A percentile compares a stretch with the other conserved stretches of the same genome.
Conservation (phyloP, 2,329 filamentous ascomycete genomes). For the Ophiostoma novo-ulmi region DNA sequence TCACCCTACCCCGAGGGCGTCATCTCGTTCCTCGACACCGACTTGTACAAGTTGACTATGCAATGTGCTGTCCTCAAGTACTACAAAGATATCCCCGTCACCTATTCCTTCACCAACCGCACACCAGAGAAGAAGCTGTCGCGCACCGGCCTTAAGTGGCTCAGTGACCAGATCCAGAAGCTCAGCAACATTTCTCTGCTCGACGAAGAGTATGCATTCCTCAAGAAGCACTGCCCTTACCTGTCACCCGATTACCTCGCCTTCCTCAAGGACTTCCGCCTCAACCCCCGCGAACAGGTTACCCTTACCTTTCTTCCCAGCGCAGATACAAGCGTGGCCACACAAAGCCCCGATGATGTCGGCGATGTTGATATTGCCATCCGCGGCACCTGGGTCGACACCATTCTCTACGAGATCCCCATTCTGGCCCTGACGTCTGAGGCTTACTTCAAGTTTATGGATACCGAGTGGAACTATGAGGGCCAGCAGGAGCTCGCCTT, state of each 20-base stretch:
- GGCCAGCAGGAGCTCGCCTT: conserved; percentile 82
- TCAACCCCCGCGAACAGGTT: conserved; percentile 77
- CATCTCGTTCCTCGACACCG: conserved; percentile 76
- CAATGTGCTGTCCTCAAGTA: conserved; percentile 94
- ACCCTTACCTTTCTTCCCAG: conserved; percentile 59
- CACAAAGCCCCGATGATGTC: conserved; percentile 40
- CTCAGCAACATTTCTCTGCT: conserved; percentile 77
- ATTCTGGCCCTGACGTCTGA: conserved; percentile 87
- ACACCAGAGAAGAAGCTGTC: conserved; percentile 91
- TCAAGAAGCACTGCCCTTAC: conserved; percentile 75
- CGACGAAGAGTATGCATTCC: conserved; percentile 71
- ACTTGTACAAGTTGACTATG: conserved; percentile 97
- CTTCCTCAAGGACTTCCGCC: conserved; percentile 75
- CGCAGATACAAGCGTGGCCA: conserved; percentile 49
- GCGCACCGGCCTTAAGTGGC: conserved; percentile 76
- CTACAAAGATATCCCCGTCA: conserved; percentile 76
- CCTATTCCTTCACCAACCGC: conserved; percentile 91
- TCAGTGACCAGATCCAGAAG: conserved; percentile 75
- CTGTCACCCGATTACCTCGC: conserved; percentile 70
- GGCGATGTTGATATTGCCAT: conserved; percentile 75
- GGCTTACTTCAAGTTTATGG: conserved; percentile 95
- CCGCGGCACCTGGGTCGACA: conserved; percentile 83
- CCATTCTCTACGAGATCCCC: conserved; percentile 96
- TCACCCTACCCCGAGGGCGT: conserved; percentile 68
- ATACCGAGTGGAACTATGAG: conserved; percentile 84